Percentiles rank a stretch among this genome's conserved stretches.
These are phyloP conservation scores for Melastoma candidum DNA, from an alignment of 441 rosid species.

Conservation along the genomic window DNA sequence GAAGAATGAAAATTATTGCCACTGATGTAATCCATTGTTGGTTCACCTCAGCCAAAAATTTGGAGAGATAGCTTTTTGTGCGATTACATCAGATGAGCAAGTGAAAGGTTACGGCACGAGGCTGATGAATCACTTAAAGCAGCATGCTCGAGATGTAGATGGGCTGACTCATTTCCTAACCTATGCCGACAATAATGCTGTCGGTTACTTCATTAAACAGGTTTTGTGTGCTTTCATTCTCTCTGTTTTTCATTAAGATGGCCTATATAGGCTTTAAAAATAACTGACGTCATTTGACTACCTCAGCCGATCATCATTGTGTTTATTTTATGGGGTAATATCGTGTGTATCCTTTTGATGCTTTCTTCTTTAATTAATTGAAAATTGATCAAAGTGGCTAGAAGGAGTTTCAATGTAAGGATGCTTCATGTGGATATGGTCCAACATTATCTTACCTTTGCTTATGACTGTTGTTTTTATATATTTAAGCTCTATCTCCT, in stretches of 20 bases:
- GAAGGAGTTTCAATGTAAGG: no score
- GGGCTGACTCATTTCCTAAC: conserved; percentile 96
- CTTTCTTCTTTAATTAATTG: no score
- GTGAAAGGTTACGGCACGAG: conserved; percentile 99
- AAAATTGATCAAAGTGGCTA: no score
- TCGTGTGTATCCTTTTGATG: no score
- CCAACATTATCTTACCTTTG: no score
- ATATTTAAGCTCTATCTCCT: no score
- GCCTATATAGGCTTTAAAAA: background rate
- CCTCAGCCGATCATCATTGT: no score
- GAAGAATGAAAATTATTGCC: background rate
- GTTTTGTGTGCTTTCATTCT: conserved; percentile 19
- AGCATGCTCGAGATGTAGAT: conserved; percentile 93
- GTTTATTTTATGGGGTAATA: no score
- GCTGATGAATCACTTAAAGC: conserved; percentile 98
- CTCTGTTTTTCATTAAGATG: background rate
- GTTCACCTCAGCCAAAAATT: conserved; percentile 67
- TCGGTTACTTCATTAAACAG: conserved; percentile 98
- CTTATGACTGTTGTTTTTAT: no score
- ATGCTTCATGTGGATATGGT: no score
- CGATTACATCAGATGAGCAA: conserved; percentile 99
- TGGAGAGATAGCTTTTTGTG: conserved; percentile 99
- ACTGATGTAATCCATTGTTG: conserved; percentile 17
- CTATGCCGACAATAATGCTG: conserved; percentile 98
- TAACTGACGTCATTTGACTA: no score